phyloP scores from a whole-genome alignment of 176 grass and related monocot species.

The Oropetium thomaeum region DNA sequence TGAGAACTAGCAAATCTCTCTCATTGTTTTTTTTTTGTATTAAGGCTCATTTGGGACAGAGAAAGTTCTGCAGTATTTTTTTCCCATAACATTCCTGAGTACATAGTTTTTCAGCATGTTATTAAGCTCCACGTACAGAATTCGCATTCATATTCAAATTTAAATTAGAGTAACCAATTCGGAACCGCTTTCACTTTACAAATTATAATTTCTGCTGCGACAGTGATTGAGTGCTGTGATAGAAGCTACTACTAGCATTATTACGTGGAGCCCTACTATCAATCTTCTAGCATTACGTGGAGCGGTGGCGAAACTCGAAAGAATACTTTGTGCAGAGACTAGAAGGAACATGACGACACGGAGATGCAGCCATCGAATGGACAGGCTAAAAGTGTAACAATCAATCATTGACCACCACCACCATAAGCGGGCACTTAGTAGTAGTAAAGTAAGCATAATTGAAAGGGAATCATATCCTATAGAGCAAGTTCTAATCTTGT shows the following conservation, averaged over 20 bases:
- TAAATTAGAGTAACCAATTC: not conserved
- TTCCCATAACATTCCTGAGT: too few species aligned
- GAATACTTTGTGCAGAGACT: not conserved
- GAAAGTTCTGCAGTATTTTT: too few species aligned
- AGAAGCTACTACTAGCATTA: not conserved
- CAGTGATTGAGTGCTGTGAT: not conserved
- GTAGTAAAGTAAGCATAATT: not conserved
- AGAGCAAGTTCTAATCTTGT: not conserved
- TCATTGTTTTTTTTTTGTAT: not conserved
- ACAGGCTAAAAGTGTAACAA: not conserved
- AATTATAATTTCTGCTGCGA: too few species aligned
- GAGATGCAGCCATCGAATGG: not conserved
- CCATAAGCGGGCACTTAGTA: not conserved
- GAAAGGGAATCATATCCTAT: not conserved
- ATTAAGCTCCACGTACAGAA: not conserved
- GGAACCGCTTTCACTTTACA: not conserved
- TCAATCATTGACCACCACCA: constrained; percentile 14
- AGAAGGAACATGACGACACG: not conserved
- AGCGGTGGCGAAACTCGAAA: not conserved
- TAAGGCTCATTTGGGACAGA: not conserved
- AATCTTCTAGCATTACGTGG: not conserved
- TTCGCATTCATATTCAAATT: not conserved
- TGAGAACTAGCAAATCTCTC: too few species aligned
- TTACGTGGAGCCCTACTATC: not conserved
- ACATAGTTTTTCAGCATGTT: not conserved